phyloP scores from a whole-genome alignment of 2,329 filamentous ascomycete species.

The Parascedosporium putredinis region DNA sequence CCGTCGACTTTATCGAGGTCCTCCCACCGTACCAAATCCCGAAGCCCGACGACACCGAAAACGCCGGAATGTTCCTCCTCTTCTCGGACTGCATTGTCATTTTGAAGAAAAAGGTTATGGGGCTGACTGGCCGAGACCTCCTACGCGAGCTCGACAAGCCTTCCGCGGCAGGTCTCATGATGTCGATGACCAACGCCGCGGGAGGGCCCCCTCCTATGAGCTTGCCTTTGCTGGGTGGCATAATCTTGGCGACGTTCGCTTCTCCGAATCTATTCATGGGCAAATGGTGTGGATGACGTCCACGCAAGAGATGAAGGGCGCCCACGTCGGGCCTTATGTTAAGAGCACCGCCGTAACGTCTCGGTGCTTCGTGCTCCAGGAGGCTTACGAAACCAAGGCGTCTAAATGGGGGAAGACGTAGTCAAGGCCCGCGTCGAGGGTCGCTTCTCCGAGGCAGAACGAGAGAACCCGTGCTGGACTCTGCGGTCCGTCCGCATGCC shows the following conservation, averaged over 20 bases:
- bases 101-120: constrained; percentile 57
- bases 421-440: constrained; percentile 78
- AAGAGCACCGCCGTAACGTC: constrained; percentile 42
- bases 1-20: constrained; percentile 70
- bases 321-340: constrained; percentile 35
- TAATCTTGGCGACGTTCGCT: constrained; percentile 56
- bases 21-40: constrained; percentile 54
- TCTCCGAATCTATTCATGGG: constrained; percentile 60
- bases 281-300: constrained; percentile 59
- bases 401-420: constrained; percentile 71
- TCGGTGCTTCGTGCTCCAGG: constrained; percentile 61
- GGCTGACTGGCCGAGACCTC: constrained; percentile 63
- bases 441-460: constrained; percentile 72
- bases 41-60: constrained; percentile 31
- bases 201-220: constrained; percentile 54
- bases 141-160: constrained; percentile 79
- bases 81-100: constrained; percentile 77
- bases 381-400: constrained; percentile 68
- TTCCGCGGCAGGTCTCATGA: constrained; percentile 51
- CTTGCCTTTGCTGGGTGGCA: constrained; percentile 68
- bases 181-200: constrained; percentile 52
- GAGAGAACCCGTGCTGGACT: constrained; percentile 72
- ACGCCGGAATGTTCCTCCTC: constrained; percentile 64
- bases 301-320: constrained; percentile 47
- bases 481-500: constrained; percentile 58